Evolutionary conservation across 306 rosid genomes (phyloP).

Genomic region (Acmispon strigosus): DNA sequence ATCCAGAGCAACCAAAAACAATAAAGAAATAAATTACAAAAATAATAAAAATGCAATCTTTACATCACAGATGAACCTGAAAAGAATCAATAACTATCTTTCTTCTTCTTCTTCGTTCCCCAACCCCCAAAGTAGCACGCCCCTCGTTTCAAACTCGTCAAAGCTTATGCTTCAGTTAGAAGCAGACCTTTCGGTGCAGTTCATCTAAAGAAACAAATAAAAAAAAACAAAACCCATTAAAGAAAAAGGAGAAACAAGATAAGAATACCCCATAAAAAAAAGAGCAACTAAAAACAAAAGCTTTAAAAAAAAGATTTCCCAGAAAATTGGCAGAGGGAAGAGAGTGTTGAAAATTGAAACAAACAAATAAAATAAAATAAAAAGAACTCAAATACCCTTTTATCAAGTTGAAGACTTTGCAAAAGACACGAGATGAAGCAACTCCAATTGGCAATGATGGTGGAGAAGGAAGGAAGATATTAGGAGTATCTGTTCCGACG

Average conservation of each 20-base stretch:
- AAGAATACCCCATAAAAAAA: not conserved
- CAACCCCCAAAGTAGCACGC: not conserved
- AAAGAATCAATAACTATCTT: not conserved
- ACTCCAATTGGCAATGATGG: conserved; percentile 4
- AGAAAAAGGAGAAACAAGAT: conserved; percentile 5
- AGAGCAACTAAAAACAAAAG: conserved; percentile 39
- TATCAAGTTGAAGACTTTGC: conserved; percentile 8
- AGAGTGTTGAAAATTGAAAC: conserved; percentile 15
- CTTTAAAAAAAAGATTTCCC: conserved; percentile 10
- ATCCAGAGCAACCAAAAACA: conserved; percentile 8
- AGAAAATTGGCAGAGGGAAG: conserved; percentile 8
- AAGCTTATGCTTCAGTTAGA: conserved; percentile 52
- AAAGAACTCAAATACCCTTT: not conserved
- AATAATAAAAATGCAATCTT: not conserved
- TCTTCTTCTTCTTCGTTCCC: not conserved
- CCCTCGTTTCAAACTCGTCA: conserved; percentile 20
- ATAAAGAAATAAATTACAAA: not conserved
- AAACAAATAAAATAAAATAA: not conserved
- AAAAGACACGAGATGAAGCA: not conserved
- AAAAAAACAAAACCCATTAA: conserved; percentile 14
- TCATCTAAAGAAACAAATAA: conserved; percentile 12
- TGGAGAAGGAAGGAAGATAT: conserved; percentile 35
- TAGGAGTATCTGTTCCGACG: conserved; percentile 47
- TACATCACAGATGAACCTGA: conserved; percentile 18
- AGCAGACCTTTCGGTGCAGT: conserved; percentile 43